Conservation (phyloP, 2,329 filamentous ascomycete genomes). For the Xylaria sp. region DNA sequence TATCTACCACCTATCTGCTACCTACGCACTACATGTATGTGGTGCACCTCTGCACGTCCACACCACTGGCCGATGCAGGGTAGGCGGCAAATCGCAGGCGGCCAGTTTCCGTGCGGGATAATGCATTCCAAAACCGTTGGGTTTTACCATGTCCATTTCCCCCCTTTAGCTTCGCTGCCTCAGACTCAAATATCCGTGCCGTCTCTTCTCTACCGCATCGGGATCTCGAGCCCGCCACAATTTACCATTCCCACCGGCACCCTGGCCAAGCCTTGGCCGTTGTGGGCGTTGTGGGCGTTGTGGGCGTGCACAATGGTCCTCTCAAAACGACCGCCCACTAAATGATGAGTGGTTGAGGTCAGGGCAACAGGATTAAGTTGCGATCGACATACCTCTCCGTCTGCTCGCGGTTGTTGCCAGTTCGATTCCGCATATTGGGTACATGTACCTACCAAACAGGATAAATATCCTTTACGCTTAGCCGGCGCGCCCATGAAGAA, state of each 20-base stretch:
- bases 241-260: constrained; percentile 20
- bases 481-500: constrained; percentile 18
- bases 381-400: constrained; percentile 22
- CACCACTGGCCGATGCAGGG: constrained; percentile 7
- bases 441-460: constrained; percentile 22
- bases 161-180: constrained; percentile 38
- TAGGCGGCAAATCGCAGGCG: constrained; percentile 27
- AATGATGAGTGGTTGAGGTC: constrained; percentile 14
- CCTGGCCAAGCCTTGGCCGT: constrained; percentile 12
- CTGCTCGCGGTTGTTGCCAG: constrained; percentile 10
- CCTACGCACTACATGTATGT: no score
- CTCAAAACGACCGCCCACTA: background rate
- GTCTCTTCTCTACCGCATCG: constrained; percentile 41
- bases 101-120: constrained; percentile 38
- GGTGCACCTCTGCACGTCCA: no score
- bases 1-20: no score
- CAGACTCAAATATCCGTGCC: constrained; percentile 47
- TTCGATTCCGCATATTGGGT: constrained; percentile 19
- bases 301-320: constrained; percentile 1
- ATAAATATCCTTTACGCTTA: constrained; percentile 15
- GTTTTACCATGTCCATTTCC: constrained; percentile 46
- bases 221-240: constrained; percentile 30
- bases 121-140: constrained; percentile 44
- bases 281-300: background rate
- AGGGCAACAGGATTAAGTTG: constrained; percentile 10